Evolutionary conservation across 768 basidiomycete species (phyloP), one percentile per base, ranked within the genome.

Genomic region (Kwoniella mangroviensis): DNA sequence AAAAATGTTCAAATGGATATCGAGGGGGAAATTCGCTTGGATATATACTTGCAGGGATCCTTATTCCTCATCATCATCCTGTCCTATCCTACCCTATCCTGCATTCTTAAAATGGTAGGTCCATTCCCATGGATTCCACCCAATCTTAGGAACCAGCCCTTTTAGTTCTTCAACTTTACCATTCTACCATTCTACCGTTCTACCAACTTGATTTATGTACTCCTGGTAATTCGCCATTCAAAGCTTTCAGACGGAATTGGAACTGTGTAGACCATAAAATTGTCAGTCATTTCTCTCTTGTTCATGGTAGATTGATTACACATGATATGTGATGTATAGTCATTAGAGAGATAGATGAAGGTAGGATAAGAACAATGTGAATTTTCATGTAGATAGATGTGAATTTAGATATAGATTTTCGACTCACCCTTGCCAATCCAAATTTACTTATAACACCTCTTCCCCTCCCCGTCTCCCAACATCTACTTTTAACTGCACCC

Each of bases 151-250:
- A 5, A 6, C 34, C 34, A 34, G 9, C 34, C 34, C 1, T 34
- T 34, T 34, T 34, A 5, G 34, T 34, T 34, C 34, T 7, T 34
- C 34, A 5, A 34, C 6, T 28, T 4, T 28, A 56, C 34, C 34
- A 34, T 28, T 28, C 4, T 28, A 56, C 19, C 41, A 28, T 12
- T 21, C 43, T 19, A 62, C 41, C 10, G 19, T 21, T 34, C 51
- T 81, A 97, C 94, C 95, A 98, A n/a, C 90, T 92, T 9, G 94
- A 93, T 78, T 96, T 94, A 55, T 87, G 86, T 28, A 98, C 93
- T 5, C 95, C 95, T 21, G 92, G 90, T 34, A 97, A 85, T 76
- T 95, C 90, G 4, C 92, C 91, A 43, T 85, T 85, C 63, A 92
- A 84, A 0, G 94, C 95, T 79, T 94, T 92, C 57, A 92, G 77